Evolutionary conservation across 306 rosid species (phyloP).

Genomic region (Nissolia schottii): DNA sequence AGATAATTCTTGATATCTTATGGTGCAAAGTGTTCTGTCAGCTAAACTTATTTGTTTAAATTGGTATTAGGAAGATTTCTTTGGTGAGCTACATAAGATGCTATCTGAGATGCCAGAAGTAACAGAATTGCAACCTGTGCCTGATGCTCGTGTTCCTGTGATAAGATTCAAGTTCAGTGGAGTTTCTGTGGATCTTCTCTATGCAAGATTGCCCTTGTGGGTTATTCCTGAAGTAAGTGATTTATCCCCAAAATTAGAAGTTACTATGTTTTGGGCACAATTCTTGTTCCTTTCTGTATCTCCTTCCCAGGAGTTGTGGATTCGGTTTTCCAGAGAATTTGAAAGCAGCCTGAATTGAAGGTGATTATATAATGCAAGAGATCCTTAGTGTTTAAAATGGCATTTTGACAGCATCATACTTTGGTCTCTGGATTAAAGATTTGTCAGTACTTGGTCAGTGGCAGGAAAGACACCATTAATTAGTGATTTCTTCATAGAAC

Average conservation of each 20-base stretch:
- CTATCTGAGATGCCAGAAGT: slow-evolving; percentile 91
- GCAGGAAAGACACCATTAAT: background rate
- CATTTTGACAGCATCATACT: background rate
- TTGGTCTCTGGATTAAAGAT: background rate
- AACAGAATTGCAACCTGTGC: slow-evolving; percentile 88
- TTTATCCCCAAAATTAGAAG: background rate
- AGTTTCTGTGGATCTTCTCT: slow-evolving; percentile 87
- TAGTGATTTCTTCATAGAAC: background rate
- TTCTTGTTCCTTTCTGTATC: background rate
- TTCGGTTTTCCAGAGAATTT: background rate
- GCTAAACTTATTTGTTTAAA: slow-evolving; percentile 22
- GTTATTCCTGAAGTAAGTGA: slow-evolving; percentile 90
- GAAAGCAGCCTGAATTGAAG: background rate
- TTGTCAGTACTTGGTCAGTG: background rate
- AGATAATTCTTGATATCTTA: slow-evolving; percentile 25
- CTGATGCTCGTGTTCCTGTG: slow-evolving; percentile 93
- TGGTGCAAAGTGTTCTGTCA: background rate
- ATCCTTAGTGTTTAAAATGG: background rate
- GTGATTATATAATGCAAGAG: background rate
- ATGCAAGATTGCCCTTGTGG: slow-evolving; percentile 85
- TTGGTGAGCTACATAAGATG: slow-evolving; percentile 77
- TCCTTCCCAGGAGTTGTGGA: background rate
- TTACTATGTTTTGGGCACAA: background rate
- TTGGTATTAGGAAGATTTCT: slow-evolving; percentile 79
- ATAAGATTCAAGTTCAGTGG: slow-evolving; percentile 76